Evolutionary conservation across 2,329 filamentous ascomycete genomes (phyloP), one percentile per base, ranked within the genome.

Genomic region (Aspergillus aculeatus): DNA sequence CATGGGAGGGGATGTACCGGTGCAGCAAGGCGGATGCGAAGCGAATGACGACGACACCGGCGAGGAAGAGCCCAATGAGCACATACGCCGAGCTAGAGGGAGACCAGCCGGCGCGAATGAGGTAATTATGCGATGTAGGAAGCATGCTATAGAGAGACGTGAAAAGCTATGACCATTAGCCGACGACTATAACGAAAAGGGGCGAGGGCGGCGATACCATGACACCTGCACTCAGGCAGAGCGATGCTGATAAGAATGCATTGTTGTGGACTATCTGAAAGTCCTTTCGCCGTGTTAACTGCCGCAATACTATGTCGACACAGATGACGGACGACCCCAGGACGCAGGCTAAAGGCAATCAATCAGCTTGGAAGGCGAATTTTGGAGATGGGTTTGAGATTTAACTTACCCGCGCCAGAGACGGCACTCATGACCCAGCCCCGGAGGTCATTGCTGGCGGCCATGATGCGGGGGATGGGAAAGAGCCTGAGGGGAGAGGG

Each of bases 91-190:
- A 91, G 2, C 78, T 72, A 62, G 87, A 84, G 3, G 90, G 81
- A 7, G 84, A 82, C 75, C 88, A 87, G 16, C 87, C 88, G 54
- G 87, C 89, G 57, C 86, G 82, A 60, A 83, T 80, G 3, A 99
- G 83, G 71, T 96, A 96, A 44, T 81, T 82, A 71, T 89, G 92
- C 2, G 94, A 88, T 21, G 91, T 92, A 10, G 94, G 94, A 7
- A 98, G 83, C 90, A 98, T 97, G 75, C 88, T 95, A 75, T 93
- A 96, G 31, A 98, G 78, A 1, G 94, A 88, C 38, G 93, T 96
- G 76, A 96, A 97, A 47, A 96, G 84, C 92, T 96, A 44, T 11
- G 44, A 41, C 21, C 29, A 44, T 47, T 50, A 52, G 59, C 54
- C 51, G 58, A 49, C 63, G 26, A 19, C 7, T 5, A 5, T 16